Evolutionary conservation across 306 rosid genomes (phyloP).

Genomic region (Crotalaria pallida): DNA sequence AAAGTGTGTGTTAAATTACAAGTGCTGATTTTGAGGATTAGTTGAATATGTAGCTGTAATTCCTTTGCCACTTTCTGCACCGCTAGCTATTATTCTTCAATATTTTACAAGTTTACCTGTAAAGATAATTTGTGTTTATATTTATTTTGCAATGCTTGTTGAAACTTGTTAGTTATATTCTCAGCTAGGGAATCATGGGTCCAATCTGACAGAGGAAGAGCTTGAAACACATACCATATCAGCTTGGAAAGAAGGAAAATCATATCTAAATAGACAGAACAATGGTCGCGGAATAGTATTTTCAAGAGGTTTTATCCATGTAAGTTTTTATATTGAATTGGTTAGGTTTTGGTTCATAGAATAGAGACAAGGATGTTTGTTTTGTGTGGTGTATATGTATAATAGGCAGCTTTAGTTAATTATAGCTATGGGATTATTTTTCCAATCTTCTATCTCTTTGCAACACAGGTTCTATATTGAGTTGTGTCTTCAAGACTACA

Average conservation of each 20-base stretch:
- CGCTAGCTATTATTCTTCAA: neutral
- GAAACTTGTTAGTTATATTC: slow-evolving; percentile 22
- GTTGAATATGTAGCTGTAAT: neutral
- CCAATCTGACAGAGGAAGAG: slow-evolving; percentile 95
- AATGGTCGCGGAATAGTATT: slow-evolving; percentile 54
- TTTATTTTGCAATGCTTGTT: slow-evolving; percentile 6
- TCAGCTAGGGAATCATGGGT: slow-evolving; percentile 92
- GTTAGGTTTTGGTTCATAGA: slow-evolving; percentile 1
- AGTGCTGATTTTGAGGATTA: neutral
- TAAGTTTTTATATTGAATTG: slow-evolving; percentile 37
- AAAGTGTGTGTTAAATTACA: neutral
- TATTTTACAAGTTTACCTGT: neutral
- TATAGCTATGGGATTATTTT: neutral
- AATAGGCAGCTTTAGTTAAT: neutral
- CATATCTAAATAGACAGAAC: slow-evolving; percentile 59
- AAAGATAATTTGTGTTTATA: neutral
- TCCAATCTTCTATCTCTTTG: neutral
- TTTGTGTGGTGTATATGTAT: neutral
- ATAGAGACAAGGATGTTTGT: neutral
- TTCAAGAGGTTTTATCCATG: slow-evolving; percentile 62
- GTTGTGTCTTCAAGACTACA: slow-evolving; percentile 7
- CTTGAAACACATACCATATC: slow-evolving; percentile 94
- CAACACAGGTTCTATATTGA: neutral
- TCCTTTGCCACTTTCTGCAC: neutral
- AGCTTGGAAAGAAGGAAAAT: slow-evolving; percentile 96